Percentiles rank a stretch among this genome's conserved stretches.
Evolutionary conservation across 2,329 filamentous ascomycete species (phyloP).

Genomic region (Ilyonectria mors-panacis): DNA sequence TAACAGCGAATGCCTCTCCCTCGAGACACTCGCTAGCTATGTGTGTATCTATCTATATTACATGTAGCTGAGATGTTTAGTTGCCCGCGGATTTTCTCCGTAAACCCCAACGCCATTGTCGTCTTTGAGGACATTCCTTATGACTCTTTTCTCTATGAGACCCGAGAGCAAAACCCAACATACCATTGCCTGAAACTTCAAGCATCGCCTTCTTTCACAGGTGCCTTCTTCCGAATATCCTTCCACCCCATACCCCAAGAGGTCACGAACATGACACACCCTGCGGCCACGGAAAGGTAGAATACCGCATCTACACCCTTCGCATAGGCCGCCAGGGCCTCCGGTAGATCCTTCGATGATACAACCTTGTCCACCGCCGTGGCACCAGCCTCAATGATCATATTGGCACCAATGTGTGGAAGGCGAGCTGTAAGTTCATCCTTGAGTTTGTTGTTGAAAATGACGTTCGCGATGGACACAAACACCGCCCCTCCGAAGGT

Average conservation of each 20-base stretch:
- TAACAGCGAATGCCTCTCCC: neutral
- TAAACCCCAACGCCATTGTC: neutral
- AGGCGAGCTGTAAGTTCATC: constrained; percentile 50
- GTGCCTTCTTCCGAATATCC: constrained; percentile 57
- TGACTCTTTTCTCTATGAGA: neutral
- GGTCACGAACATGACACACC: constrained; percentile 51
- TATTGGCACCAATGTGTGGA: constrained; percentile 47
- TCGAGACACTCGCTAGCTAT: neutral
- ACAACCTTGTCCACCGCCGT: constrained; percentile 56
- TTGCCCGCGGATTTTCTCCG: neutral
- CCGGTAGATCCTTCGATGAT: constrained; percentile 46
- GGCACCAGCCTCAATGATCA: constrained; percentile 60
- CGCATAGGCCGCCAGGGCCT: constrained; percentile 59
- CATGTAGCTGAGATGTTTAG: constrained; percentile 13
- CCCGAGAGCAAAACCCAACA: neutral
- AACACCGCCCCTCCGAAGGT: constrained; percentile 62
- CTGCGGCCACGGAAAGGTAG: constrained; percentile 51
- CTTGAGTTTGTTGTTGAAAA: constrained; percentile 52
- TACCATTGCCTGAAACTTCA: constrained; percentile 17
- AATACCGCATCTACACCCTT: constrained; percentile 51
- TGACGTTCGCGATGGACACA: constrained; percentile 54
- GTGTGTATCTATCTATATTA: neutral
- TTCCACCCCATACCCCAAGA: constrained; percentile 63
- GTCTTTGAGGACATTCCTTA: too few relatives aligned
- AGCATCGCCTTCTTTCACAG: constrained; percentile 31